These are phyloP conservation scores for Entomortierella chlamydospora DNA, from an alignment of 192 early-diverging fungal genomes.

Conservation along the genomic window DNA sequence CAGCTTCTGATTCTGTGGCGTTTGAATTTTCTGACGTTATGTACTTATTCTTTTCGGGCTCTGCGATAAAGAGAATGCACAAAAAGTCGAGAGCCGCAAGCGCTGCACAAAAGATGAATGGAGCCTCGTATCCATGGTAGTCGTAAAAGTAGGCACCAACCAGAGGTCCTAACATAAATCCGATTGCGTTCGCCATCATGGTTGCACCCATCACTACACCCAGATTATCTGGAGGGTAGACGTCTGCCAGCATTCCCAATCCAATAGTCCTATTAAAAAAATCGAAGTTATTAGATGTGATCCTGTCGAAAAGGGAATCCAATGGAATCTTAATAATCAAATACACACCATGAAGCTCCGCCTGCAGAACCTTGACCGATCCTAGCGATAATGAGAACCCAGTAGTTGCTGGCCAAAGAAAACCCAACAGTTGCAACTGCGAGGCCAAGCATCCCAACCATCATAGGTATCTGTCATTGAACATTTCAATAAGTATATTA, in stretches of 20 bases:
- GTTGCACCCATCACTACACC: slow-evolving; percentile 81
- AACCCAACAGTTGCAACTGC: slow-evolving; percentile 73
- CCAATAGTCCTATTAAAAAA: slow-evolving; percentile 66
- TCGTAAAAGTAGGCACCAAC: slow-evolving; percentile 74
- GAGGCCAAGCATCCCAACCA: slow-evolving; percentile 74
- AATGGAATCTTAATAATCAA: background rate
- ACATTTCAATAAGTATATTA: background rate
- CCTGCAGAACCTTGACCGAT: slow-evolving; percentile 79
- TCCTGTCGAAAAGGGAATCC: background rate
- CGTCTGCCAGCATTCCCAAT: slow-evolving; percentile 78
- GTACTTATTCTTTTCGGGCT: slow-evolving; percentile 67
- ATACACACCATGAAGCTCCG: slow-evolving; percentile 73
- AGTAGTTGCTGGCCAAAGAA: slow-evolving; percentile 71
- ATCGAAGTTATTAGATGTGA: background rate
- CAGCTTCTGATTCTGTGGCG: too few species aligned
- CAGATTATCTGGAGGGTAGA: slow-evolving; percentile 67
- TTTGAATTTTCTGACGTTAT: too few species aligned
- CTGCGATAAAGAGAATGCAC: slow-evolving; percentile 69
- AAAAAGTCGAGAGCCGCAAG: slow-evolving; percentile 71
- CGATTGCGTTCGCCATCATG: slow-evolving; percentile 74
- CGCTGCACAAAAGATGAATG: slow-evolving; percentile 75
- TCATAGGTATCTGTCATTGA: slow-evolving; percentile 70
- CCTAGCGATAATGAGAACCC: slow-evolving; percentile 74
- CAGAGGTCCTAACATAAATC: slow-evolving; percentile 75
- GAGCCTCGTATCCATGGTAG: slow-evolving; percentile 72